Conservation (phyloP, 2,329 filamentous ascomycete species). For the Aureobasidium subglaciale region DNA sequence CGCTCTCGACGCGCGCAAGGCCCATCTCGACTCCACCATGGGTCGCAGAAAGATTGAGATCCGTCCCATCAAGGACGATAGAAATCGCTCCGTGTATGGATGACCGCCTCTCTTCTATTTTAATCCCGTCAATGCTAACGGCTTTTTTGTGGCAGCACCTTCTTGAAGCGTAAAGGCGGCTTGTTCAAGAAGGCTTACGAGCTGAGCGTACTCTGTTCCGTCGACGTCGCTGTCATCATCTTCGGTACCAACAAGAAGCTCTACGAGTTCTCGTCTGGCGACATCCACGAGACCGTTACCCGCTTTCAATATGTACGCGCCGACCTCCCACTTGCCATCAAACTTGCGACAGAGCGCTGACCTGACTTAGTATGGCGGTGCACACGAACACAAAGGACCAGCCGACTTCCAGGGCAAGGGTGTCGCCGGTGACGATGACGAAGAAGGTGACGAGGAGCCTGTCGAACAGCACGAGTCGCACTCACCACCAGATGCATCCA, state of each 20-base stretch:
- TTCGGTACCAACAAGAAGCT: constrained; percentile 99
- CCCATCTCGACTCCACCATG: constrained; percentile 48
- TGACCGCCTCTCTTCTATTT: background rate
- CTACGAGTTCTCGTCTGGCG: constrained; percentile 91
- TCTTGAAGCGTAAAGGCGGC: constrained; percentile 96
- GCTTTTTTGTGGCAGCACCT: constrained; percentile 57
- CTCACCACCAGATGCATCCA: constrained; percentile 54
- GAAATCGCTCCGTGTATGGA: constrained; percentile 86
- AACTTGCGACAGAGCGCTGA: constrained; percentile 21
- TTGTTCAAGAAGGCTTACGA: constrained; percentile 99
- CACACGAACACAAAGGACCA: constrained; percentile 94
- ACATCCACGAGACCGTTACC: constrained; percentile 84
- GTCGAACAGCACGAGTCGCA: constrained; percentile 43
- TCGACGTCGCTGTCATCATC: constrained; percentile 97
- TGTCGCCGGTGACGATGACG: constrained; percentile 61
- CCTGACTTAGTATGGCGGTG: constrained; percentile 67
- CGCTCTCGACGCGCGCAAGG: background rate
- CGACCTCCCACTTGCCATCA: constrained; percentile 14
- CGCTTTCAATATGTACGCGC: constrained; percentile 82
- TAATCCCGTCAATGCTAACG: constrained; percentile 1
- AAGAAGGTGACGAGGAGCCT: constrained; percentile 55
- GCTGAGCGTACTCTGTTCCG: constrained; percentile 92
- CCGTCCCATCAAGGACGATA: constrained; percentile 98
- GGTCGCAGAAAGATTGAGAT: constrained; percentile 99
- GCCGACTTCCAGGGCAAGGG: constrained; percentile 79